phyloP scores from a whole-genome alignment of 1,284 basidiomycete species.

The Cryptococcus sp. region DNA sequence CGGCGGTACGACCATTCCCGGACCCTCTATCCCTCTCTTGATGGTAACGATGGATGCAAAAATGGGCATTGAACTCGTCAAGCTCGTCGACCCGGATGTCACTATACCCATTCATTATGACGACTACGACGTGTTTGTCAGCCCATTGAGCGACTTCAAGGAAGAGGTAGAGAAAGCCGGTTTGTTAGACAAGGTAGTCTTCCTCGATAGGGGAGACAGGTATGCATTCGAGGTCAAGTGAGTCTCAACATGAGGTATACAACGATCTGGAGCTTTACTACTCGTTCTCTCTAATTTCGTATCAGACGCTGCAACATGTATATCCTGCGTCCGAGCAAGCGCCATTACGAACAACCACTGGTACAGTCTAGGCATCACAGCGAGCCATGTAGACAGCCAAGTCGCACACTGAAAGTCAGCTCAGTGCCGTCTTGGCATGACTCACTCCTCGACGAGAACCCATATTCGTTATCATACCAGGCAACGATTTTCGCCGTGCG shows the following conservation, averaged over 20 bases:
- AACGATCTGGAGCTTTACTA: no score
- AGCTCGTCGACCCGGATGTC: conserved; percentile 3
- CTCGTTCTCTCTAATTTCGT: no score
- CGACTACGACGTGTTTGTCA: conserved; percentile 7
- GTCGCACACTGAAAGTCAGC: conserved; percentile 26
- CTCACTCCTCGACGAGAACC: conserved; percentile 40
- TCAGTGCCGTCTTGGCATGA: conserved; percentile 10
- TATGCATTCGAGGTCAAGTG: conserved; percentile 3
- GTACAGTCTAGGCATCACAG: no score
- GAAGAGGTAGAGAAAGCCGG: conserved; percentile 6
- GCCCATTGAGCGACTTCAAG: conserved; percentile 7
- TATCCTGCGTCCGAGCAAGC: no score
- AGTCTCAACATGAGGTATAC: no score
- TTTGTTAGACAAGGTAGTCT: conserved; percentile 3
- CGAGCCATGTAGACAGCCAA: conserved; percentile 34
- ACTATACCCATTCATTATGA: conserved; percentile 6
- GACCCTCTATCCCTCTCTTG: conserved; percentile 2
- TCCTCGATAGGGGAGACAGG: conserved; percentile 4
- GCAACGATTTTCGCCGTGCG: conserved; percentile 51
- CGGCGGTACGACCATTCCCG: conserved; percentile 4
- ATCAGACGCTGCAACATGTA: no score
- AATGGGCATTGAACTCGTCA: conserved; percentile 7
- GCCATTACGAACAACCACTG: no score
- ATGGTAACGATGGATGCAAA: conserved; percentile 9
- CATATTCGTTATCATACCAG: conserved; percentile 54